These are phyloP conservation scores for Crucibulum laeve DNA, from an alignment of 768 basidiomycete species.

Conservation along the genomic window DNA sequence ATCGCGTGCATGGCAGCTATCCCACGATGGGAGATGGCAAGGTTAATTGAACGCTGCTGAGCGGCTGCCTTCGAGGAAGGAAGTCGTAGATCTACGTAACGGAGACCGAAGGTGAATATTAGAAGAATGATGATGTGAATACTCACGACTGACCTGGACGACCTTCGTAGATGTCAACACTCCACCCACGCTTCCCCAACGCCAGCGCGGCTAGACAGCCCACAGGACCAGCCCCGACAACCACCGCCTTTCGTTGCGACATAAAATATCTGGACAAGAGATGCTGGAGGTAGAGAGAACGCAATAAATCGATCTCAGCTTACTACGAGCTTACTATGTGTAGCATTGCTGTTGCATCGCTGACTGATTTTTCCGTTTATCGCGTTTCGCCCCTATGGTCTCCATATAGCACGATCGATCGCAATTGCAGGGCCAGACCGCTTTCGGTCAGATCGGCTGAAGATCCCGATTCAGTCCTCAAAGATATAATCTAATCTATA, in stretches of 20 bases:
- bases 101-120: not conserved
- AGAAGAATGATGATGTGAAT: not conserved
- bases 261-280: conserved; percentile 10
- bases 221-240: conserved; percentile 91
- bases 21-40: conserved; percentile 92
- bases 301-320: no score
- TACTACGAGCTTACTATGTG: no score
- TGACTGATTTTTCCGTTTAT: conserved; percentile 2
- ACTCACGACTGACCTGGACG: conserved; percentile 53
- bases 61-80: conserved; percentile 59
- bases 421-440: no score
- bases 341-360: conserved; percentile 7
- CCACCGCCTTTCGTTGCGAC: conserved; percentile 42
- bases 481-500: conserved; percentile 14
- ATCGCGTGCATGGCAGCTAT: conserved; percentile 83
- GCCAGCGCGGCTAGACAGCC: conserved; percentile 88
- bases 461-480: no score
- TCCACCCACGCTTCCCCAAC: conserved; percentile 84
- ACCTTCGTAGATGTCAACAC: conserved; percentile 74
- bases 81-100: conserved; percentile 64
- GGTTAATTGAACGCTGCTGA: conserved; percentile 89
- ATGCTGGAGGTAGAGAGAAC: conserved; percentile 4
- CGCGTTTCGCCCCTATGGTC: conserved; percentile 1
- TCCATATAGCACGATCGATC: conserved; percentile 10
- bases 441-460: no score